phyloP scores from a whole-genome alignment of 164 flowering plant genomes.

The Brasenia schreberi region DNA sequence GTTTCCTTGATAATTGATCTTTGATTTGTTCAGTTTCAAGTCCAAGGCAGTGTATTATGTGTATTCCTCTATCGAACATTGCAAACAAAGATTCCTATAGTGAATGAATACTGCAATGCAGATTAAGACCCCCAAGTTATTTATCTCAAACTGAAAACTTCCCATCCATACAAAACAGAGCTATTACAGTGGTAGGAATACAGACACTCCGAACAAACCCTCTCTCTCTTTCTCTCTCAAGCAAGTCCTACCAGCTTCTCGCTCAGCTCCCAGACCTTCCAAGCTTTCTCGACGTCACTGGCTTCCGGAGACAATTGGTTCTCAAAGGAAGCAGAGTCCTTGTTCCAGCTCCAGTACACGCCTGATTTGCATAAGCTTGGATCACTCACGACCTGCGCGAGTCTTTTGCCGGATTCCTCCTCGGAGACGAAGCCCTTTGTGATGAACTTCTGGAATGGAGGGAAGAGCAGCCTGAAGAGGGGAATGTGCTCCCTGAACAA shows the following conservation, averaged over 20 bases:
- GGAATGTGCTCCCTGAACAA: constrained; percentile 90
- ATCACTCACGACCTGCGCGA: constrained; percentile 93
- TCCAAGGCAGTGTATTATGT: no score
- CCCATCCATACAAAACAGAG: background rate
- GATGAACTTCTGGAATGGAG: constrained; percentile 98
- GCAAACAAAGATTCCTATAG: no score
- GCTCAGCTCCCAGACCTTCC: constrained; percentile 88
- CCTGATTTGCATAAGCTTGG: constrained; percentile 96
- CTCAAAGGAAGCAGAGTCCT: constrained; percentile 77
- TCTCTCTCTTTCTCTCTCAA: constrained; percentile 6
- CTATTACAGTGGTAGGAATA: background rate
- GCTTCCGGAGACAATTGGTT: constrained; percentile 94
- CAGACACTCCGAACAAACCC: background rate
- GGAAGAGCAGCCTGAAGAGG: constrained; percentile 81
- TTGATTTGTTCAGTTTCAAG: no score
- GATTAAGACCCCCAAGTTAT: no score
- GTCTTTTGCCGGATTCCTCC: constrained; percentile 80
- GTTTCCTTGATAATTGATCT: no score
- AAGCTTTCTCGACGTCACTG: constrained; percentile 79
- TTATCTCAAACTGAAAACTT: no score
- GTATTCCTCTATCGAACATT: no score
- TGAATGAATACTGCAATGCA: no score
- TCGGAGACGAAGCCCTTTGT: constrained; percentile 94
- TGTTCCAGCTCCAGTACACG: constrained; percentile 99
- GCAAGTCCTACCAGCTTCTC: constrained; percentile 96